phyloP scores from a whole-genome alignment of 2,329 filamentous ascomycete species.

The Rhynchosporium agropyri region DNA sequence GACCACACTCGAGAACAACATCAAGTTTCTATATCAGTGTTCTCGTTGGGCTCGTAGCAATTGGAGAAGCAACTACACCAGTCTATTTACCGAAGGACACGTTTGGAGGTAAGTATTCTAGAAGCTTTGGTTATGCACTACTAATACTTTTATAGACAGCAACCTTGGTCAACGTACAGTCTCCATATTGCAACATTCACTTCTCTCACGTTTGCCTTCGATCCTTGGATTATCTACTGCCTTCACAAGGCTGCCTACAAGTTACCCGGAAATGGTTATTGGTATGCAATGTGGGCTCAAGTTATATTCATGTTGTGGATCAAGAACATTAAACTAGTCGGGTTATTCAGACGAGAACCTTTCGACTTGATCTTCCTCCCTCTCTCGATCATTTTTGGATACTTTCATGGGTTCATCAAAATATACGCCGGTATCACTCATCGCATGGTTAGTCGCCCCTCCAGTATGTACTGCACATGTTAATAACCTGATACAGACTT shows the following conservation, averaged over 20 bases:
- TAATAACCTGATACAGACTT: constrained; percentile 63
- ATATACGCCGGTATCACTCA: constrained; percentile 82
- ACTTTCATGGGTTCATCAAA: constrained; percentile 91
- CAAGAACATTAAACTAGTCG: constrained; percentile 88
- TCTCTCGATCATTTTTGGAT: constrained; percentile 87
- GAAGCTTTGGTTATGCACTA: not conserved
- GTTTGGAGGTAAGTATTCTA: constrained; percentile 75
- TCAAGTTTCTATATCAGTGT: constrained; percentile 90
- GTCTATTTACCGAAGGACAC: constrained; percentile 78
- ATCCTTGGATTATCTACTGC: constrained; percentile 71
- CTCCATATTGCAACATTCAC: constrained; percentile 92
- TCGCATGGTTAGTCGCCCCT: constrained; percentile 68
- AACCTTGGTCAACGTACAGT: constrained; percentile 92
- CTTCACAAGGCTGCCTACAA: constrained; percentile 69
- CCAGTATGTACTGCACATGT: not conserved
- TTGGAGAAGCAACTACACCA: constrained; percentile 96
- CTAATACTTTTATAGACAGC: constrained; percentile 61
- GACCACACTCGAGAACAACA: constrained; percentile 87
- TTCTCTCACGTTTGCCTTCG: constrained; percentile 79
- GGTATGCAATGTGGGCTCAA: constrained; percentile 61
- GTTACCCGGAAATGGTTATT: constrained; percentile 58
- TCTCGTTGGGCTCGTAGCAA: constrained; percentile 95
- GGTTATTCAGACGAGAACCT: constrained; percentile 83
- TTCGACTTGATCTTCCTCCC: constrained; percentile 78
- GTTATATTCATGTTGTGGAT: constrained; percentile 80